Conservation (phyloP, 2,329 filamentous ascomycete genomes). For the Clarireedia paspali region DNA sequence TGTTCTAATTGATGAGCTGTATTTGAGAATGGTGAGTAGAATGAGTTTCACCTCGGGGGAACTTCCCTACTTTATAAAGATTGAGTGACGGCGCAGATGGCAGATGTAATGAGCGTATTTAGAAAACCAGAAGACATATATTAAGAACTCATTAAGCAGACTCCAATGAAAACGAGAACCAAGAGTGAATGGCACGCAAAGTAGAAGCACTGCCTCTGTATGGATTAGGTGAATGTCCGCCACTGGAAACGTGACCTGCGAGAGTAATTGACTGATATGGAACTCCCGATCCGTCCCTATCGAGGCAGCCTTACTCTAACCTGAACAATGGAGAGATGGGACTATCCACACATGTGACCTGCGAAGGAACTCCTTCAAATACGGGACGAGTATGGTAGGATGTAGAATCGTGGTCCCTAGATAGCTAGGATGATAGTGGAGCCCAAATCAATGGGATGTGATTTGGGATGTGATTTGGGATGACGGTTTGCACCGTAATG, state of each 20-base stretch:
- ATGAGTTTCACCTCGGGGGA: not conserved
- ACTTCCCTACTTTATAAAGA: slow-evolving; percentile 8
- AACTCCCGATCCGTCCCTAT: not conserved
- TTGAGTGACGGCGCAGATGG: not conserved
- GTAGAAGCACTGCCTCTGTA: slow-evolving; percentile 24
- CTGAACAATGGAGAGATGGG: slow-evolving; percentile 15
- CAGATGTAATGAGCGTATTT: not conserved
- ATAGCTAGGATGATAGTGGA: slow-evolving; percentile 6
- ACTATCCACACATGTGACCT: slow-evolving; percentile 14
- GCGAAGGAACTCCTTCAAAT: slow-evolving; percentile 1
- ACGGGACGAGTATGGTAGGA: not conserved
- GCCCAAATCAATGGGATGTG: not conserved
- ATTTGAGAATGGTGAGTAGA: slow-evolving; percentile 3
- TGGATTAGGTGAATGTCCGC: slow-evolving; percentile 17
- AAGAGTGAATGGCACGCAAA: slow-evolving; percentile 6
- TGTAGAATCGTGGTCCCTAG: slow-evolving; percentile 1
- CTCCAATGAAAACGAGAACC: not conserved
- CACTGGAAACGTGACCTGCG: slow-evolving; percentile 20
- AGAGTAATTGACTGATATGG: slow-evolving; percentile 7
- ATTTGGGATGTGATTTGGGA: not conserved
- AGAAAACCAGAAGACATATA: slow-evolving; percentile 12
- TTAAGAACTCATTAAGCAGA: slow-evolving; percentile 5
- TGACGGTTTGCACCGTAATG: not conserved
- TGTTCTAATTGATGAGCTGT: not conserved
- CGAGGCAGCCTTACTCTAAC: slow-evolving; percentile 20